Base-by-base conservation (phyloP, 495 filamentous ascomycete genomes). In the Clohesyomyces aquaticus region DNA sequence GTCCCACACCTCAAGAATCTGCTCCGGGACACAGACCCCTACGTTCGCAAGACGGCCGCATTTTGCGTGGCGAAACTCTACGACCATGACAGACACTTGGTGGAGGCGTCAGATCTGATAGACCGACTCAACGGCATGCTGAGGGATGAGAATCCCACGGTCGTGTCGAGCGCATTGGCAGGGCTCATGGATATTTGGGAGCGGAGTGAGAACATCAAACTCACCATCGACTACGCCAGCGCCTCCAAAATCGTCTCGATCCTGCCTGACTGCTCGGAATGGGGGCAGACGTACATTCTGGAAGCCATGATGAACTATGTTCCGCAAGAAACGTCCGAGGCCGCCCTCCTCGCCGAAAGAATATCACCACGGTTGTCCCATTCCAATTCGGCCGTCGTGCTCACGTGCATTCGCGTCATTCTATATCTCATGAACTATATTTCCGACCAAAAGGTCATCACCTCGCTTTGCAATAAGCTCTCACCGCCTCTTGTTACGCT, bases 381-480 rank as follows among this genome's bases (percentile, higher is more conserved):
- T 73, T 91, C 89, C 35, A 99, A 99, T 73, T 96, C 93, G 10
- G 88, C 94, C 2, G 94, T 99, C 22, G 94, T 98, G 3, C 82
- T 99, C 25, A 99, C 95, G 12, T 94, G 90, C 65, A 96, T 96
- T 60, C 86, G 94, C 65, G 94, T 98, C 22, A 91, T 99, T 52
- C 82, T 99, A 41, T 99, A 98, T 71, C 83, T 99, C 55, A 95
- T 98, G 91, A 99, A 99, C 77, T 99, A 99, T 78, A 97, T 99
- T 65, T 81, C 88, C 35, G 93, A 96, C 65, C 88, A 93, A 72
- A 96, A 93, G 76, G 91, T 96, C 61, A 90, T 97, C 56, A 86
- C 88, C 2, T 87, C 87, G 0, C 81, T 99, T 28, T 96, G 92
- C 71, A 87, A 91, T 54, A 99, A 98, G 74, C 78, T 99, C 29